Percentiles rank a stretch among this genome's conserved stretches.
Conservation (phyloP, 352 stramenopile species). For the Phytophthora sansomeana region DNA sequence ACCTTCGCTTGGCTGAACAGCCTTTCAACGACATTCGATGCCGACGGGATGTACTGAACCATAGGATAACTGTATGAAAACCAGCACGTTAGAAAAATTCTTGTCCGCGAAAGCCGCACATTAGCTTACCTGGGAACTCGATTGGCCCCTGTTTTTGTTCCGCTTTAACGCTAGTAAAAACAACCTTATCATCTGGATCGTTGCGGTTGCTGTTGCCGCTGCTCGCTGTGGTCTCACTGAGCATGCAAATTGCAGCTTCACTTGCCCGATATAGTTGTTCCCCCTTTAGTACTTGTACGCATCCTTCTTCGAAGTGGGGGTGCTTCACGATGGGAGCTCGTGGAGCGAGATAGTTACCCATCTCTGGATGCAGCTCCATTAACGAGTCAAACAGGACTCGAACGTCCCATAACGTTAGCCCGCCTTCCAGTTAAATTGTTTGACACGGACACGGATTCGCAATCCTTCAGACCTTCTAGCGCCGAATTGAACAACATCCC, state of each 20-base stretch:
- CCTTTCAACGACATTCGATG: too few species aligned
- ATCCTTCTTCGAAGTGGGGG: not conserved
- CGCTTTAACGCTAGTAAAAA: too few species aligned
- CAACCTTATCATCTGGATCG: too few species aligned
- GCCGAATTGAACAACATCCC: not conserved
- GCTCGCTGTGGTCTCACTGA: not conserved
- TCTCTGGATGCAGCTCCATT: not conserved
- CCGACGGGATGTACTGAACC: too few species aligned
- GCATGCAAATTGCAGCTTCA: not conserved
- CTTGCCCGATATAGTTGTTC: not conserved
- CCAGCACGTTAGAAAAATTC: too few species aligned
- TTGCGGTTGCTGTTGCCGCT: too few species aligned
- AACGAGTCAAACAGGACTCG: not conserved
- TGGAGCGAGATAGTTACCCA: not conserved
- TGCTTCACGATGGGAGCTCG: too few species aligned
- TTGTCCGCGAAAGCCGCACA: too few species aligned
- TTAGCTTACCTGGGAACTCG: too few species aligned
- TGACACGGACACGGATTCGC: not conserved
- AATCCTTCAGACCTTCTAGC: not conserved
- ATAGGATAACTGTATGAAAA: too few species aligned
- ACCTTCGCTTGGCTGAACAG: too few species aligned
- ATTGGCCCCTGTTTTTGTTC: too few species aligned
- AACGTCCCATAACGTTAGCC: not conserved
- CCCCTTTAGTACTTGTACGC: not conserved
- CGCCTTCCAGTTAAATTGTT: not conserved